phyloP scores from a whole-genome alignment of 2,329 filamentous ascomycete species.

The Sclerotiophoma versabilis region DNA sequence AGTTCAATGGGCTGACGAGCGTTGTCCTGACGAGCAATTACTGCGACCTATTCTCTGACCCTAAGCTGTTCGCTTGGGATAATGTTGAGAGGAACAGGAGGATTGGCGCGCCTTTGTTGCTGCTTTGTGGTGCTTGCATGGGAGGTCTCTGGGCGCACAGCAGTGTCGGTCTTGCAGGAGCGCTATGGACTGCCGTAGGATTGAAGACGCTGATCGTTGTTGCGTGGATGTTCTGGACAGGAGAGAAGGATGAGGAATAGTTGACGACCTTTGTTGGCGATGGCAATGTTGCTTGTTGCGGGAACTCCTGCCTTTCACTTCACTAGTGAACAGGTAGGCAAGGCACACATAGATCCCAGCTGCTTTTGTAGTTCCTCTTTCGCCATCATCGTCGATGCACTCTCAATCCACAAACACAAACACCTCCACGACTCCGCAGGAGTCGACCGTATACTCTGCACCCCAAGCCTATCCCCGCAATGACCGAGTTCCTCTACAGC shows the following conservation, averaged over 20 bases:
- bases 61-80: conserved; percentile 54
- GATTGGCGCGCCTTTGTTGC: conserved; percentile 57
- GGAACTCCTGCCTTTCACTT: neutral
- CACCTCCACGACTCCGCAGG: too few relatives aligned
- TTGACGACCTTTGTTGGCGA: too few relatives aligned
- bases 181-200: conserved; percentile 56
- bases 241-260: conserved; percentile 36
- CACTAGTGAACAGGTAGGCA: neutral
- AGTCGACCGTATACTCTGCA: too few relatives aligned
- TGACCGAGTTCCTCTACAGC: neutral
- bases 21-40: conserved; percentile 84
- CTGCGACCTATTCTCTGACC: conserved; percentile 78
- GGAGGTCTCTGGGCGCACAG: conserved; percentile 64
- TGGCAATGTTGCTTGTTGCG: neutral
- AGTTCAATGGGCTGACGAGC: conserved; percentile 74
- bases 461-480: neutral
- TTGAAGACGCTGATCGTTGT: conserved; percentile 51
- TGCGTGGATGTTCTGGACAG: conserved; percentile 53
- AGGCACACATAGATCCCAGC: too few relatives aligned
- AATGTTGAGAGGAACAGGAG: conserved; percentile 64
- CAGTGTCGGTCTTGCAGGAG: conserved; percentile 58
- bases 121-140: conserved; percentile 62
- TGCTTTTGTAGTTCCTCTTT: too few relatives aligned
- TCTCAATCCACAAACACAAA: neutral
- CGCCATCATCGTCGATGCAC: too few relatives aligned